These are phyloP conservation scores for Arthrobotrys sinensis DNA, from an alignment of 2,329 filamentous ascomycete genomes.

Conservation along the genomic window DNA sequence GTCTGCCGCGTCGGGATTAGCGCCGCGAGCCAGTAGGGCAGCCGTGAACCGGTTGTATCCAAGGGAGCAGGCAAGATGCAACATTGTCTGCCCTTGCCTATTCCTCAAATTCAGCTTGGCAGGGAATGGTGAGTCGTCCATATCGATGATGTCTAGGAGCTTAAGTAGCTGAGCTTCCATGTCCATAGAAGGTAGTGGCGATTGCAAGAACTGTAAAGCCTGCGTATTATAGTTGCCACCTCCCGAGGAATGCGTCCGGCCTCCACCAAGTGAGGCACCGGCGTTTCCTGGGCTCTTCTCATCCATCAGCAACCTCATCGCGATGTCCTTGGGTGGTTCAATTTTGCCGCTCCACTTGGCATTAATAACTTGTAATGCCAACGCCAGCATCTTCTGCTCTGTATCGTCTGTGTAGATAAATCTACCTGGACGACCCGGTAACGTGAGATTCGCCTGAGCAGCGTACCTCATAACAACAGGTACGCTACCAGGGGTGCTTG, in stretches of 20 bases:
- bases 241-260: slow-evolving; percentile 64
- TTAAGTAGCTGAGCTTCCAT: slow-evolving; percentile 79
- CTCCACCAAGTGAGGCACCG: slow-evolving; percentile 66
- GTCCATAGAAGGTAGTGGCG: slow-evolving; percentile 67
- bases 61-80: slow-evolving; percentile 83
- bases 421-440: slow-evolving; percentile 67
- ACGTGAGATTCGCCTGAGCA: slow-evolving; percentile 41
- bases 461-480: slow-evolving; percentile 56
- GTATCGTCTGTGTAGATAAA: slow-evolving; percentile 84
- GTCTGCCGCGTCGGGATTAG: slow-evolving; percentile 81
- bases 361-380: slow-evolving; percentile 76
- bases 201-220: slow-evolving; percentile 55
- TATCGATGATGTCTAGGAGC: slow-evolving; percentile 83
- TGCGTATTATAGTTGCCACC: slow-evolving; percentile 61
- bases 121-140: slow-evolving; percentile 79
- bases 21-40: slow-evolving; percentile 82
- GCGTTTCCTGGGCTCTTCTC: slow-evolving; percentile 64
- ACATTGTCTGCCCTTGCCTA: slow-evolving; percentile 82
- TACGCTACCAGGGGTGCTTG: slow-evolving; percentile 77
- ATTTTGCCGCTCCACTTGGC: slow-evolving; percentile 77
- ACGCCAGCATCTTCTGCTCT: slow-evolving; percentile 78
- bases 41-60: slow-evolving; percentile 83
- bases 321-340: slow-evolving; percentile 76
- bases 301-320: slow-evolving; percentile 75
- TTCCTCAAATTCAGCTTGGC: slow-evolving; percentile 78